Conservation (phyloP, 2,329 filamentous ascomycete genomes). For the Trichoderma hamatum region DNA sequence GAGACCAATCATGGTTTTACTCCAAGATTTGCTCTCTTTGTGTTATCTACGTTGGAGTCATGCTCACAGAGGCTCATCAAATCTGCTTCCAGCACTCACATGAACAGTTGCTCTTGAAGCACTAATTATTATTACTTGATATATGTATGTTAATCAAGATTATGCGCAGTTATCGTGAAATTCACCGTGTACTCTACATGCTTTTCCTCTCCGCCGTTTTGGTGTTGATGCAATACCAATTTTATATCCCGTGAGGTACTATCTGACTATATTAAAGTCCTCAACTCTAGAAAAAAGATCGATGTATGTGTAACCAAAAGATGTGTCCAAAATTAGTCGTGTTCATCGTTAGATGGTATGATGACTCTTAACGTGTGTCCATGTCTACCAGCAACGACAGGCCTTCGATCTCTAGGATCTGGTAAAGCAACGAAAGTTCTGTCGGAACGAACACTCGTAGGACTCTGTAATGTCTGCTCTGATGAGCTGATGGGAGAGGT, state of each 20-base stretch:
- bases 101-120: neutral
- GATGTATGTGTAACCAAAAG: neutral
- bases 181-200: neutral
- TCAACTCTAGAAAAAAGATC: neutral
- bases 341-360: slow-evolving; percentile 4
- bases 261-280: neutral
- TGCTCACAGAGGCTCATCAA: neutral
- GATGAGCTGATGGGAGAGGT: slow-evolving; percentile 12
- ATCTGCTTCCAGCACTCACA: neutral
- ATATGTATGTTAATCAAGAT: neutral
- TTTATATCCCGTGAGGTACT: neutral
- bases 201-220: neutral
- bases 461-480: slow-evolving; percentile 2
- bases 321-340: neutral
- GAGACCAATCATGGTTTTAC: neutral
- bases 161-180: neutral
- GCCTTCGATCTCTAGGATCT: slow-evolving; percentile 10
- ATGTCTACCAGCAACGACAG: neutral
- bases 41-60: neutral
- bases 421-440: neutral
- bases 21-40: neutral
- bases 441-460: neutral
- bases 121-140: neutral
- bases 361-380: slow-evolving; percentile 6
- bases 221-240: neutral